Evolutionary conservation across 192 early-diverging fungal genomes (phyloP), one percentile per base, ranked within the genome.

Genomic region (Coemansia interrupta): DNA sequence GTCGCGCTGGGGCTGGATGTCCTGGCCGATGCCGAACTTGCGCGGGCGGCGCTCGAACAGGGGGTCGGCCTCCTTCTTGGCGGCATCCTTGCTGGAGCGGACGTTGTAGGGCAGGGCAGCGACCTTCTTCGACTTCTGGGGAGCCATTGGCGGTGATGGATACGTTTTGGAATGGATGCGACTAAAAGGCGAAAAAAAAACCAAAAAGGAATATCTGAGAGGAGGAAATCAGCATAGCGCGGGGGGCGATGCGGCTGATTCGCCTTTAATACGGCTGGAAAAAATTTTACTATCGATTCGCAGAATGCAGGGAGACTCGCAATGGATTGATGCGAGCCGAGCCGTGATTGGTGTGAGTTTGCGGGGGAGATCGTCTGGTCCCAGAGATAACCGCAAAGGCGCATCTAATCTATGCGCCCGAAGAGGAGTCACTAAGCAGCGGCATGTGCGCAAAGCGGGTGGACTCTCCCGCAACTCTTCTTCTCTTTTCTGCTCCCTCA

Each of bases 1-100:
- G 83, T 99, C 90, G 76, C 89, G 87, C 72, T 84, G 86, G 70
- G 95, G 97, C 85, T 95, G 95, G 80, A 99, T 86, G 80, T 92
- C 92, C 80, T 92, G 91, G 80, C 95, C 97, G 67, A 99, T 90
- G 72, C 89, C 90, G 78, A 95, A 99, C 85, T 92, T 94, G 69
- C 89, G 85, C 59, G 94, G 86, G 54, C 84, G 83, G 82, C 92
- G 91, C 85, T 97, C 97, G 64, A 97, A 88, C 61, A 97, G 85
- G 54, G 95, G 93, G 87, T 96, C 88, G 40, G 65, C 69, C 53
- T 77, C 64, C 66, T 77, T 75, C 80, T 90, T 94, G 41, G 59
- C 52, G 70, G 87, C 72, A 57, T 81, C 73, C 72, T 82, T 76
- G 80, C 85, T 84, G 78, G 83, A 83, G 78, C 84, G 84, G 67